These are phyloP conservation scores for Stramenopiles sp. DNA, from an alignment of 352 stramenopile genomes.

Conservation along the genomic window DNA sequence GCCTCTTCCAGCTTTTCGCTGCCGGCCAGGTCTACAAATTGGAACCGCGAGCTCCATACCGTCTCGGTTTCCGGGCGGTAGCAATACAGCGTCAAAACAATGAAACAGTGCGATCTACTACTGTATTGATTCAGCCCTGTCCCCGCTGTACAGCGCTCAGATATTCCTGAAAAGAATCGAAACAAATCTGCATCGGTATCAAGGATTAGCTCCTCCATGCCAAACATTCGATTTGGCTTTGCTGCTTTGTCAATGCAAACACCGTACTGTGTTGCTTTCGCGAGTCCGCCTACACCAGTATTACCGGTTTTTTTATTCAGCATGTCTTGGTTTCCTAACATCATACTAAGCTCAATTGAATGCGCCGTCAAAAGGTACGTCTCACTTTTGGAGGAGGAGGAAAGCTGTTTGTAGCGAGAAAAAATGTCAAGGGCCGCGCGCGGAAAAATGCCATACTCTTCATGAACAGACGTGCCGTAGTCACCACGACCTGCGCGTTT, in stretches of 20 bases:
- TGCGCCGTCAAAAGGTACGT: not conserved
- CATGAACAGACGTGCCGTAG: not conserved
- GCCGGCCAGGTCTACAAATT: slow-evolving; percentile 1
- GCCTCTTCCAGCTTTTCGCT: slow-evolving; percentile 1
- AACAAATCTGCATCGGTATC: not conserved
- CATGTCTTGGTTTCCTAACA: slow-evolving; percentile 3
- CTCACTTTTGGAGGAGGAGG: not conserved
- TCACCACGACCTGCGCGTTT: not conserved
- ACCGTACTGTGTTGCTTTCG: not conserved
- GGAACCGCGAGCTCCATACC: not conserved
- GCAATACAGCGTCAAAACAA: slow-evolving; percentile 1
- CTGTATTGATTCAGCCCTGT: slow-evolving; percentile 5
- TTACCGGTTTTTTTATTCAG: not conserved
- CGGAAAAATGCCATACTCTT: slow-evolving; percentile 3
- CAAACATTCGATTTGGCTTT: not conserved
- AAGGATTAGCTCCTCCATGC: not conserved
- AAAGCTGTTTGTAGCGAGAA: not conserved
- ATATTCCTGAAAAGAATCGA: slow-evolving; percentile 4
- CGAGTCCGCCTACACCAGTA: not conserved
- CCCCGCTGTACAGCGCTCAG: not conserved
- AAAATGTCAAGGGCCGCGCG: not conserved
- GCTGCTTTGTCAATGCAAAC: slow-evolving; percentile 3
- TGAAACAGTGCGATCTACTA: slow-evolving; percentile 6
- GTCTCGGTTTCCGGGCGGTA: not conserved
- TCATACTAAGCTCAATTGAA: not conserved